A percentile compares a stretch with the other conserved stretches of the same genome.
These are phyloP conservation scores for Glarea lozoyensis DNA, from an alignment of 495 filamentous ascomycete genomes.

Conservation along the genomic window DNA sequence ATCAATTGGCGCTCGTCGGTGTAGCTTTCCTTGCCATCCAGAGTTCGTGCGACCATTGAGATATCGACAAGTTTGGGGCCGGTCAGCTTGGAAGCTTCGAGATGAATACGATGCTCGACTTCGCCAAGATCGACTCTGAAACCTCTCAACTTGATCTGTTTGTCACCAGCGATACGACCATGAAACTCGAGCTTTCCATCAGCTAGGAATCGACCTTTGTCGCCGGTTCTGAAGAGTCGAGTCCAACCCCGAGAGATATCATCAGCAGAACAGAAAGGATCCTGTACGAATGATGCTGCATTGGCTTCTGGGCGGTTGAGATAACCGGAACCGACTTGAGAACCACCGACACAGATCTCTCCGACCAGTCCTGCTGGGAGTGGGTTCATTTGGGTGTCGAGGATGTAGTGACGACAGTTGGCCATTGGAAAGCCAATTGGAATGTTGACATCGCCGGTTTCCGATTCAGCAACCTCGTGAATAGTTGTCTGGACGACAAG, in stretches of 20 bases:
- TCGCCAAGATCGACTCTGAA: conserved; percentile 36
- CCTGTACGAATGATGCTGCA: conserved; percentile 23
- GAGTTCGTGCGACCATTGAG: background rate
- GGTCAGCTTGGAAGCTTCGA: background rate
- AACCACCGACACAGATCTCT: conserved; percentile 31
- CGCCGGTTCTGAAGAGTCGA: conserved; percentile 32
- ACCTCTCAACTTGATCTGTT: conserved; percentile 33
- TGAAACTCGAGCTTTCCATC: conserved; percentile 32
- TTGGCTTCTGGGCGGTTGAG: conserved; percentile 19
- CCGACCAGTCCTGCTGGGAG: conserved; percentile 28
- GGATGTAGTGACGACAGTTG: conserved; percentile 32
- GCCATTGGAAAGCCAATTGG: conserved; percentile 15
- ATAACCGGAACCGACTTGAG: conserved; percentile 28
- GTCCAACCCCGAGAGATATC: conserved; percentile 24
- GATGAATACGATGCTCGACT: conserved; percentile 27
- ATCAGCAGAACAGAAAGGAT: conserved; percentile 22
- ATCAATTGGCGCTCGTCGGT: conserved; percentile 18
- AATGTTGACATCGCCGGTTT: background rate
- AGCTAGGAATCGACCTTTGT: conserved; percentile 23
- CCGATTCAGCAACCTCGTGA: conserved; percentile 1
- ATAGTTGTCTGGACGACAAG: conserved; percentile 21
- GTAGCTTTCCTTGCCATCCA: background rate
- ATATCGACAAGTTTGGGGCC: background rate
- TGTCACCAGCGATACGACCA: conserved; percentile 34
- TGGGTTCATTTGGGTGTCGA: conserved; percentile 31